phyloP scores from a whole-genome alignment of 208 protist genomes.

The Trypanosoma melophagium region DNA sequence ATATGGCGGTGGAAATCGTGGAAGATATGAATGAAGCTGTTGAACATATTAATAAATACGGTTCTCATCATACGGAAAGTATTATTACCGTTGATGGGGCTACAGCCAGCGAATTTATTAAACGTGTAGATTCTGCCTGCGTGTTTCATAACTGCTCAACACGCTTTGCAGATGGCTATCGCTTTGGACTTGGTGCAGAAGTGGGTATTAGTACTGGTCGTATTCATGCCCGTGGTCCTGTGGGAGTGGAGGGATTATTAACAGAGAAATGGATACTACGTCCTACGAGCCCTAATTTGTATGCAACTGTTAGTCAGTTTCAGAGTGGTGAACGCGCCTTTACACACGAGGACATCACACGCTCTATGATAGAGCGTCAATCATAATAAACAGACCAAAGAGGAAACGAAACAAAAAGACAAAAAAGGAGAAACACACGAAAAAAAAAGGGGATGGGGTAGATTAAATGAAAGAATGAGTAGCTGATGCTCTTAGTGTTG shows the following conservation, averaged over 20 bases:
- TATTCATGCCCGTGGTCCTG: conserved; percentile 92
- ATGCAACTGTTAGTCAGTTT: conserved; percentile 54
- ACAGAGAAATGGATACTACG: conserved; percentile 67
- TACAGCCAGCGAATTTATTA: conserved; percentile 50
- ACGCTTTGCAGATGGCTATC: conserved; percentile 89
- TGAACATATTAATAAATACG: conserved; percentile 83
- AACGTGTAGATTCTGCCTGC: conserved; percentile 81
- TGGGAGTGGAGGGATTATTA: conserved; percentile 91
- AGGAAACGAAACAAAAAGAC: not conserved
- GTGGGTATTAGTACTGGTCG: conserved; percentile 89
- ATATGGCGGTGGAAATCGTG: conserved; percentile 35
- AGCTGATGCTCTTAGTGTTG: too few species aligned
- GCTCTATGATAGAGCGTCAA: not conserved
- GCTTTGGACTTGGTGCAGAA: conserved; percentile 93
- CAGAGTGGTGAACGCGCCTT: conserved; percentile 45
- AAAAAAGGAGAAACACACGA: not conserved
- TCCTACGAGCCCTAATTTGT: conserved; percentile 24
- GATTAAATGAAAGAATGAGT: not conserved
- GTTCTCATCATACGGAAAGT: conserved; percentile 88
- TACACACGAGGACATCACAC: conserved; percentile 38
- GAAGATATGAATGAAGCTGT: conserved; percentile 66
- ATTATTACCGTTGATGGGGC: conserved; percentile 75
- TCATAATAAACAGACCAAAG: not conserved
- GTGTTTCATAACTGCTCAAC: conserved; percentile 93
- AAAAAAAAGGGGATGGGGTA: not conserved